Evolutionary conservation across 192 early-diverging fungal species (phyloP).

Genomic region (Podochytrium sp.): DNA sequence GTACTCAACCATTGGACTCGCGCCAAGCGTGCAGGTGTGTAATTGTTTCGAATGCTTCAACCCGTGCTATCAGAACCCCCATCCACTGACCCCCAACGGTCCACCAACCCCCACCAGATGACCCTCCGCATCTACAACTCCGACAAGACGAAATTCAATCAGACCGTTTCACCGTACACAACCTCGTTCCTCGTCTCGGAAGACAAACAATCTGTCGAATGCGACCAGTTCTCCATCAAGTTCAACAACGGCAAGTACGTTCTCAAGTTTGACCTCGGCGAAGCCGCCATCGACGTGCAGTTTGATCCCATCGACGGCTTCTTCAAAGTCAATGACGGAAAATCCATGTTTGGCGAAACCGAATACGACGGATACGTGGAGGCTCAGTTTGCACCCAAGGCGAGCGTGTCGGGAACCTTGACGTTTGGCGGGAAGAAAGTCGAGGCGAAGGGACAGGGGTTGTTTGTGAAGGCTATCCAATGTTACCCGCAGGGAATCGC

Average conservation of each 20-base stretch:
- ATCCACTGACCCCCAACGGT: neutral
- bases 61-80: neutral
- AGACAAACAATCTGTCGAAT: slow-evolving; percentile 75
- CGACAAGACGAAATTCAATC: slow-evolving; percentile 62
- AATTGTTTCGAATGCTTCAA: neutral
- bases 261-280: slow-evolving; percentile 54
- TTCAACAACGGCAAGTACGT: slow-evolving; percentile 46
- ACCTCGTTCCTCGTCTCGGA: slow-evolving; percentile 70
- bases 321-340: slow-evolving; percentile 85
- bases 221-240: slow-evolving; percentile 74
- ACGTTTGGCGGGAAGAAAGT: slow-evolving; percentile 69
- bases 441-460: slow-evolving; percentile 71
- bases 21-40: slow-evolving; percentile 24
- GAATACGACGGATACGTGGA: slow-evolving; percentile 65
- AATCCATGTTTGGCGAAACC: slow-evolving; percentile 67
- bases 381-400: slow-evolving; percentile 85
- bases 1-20: slow-evolving; percentile 74
- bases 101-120: slow-evolving; percentile 46
- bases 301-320: slow-evolving; percentile 70
- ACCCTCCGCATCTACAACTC: slow-evolving; percentile 75
- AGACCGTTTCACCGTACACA: slow-evolving; percentile 68
- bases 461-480: slow-evolving; percentile 86
- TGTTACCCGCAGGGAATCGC: slow-evolving; percentile 83
- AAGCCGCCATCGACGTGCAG: slow-evolving; percentile 69
- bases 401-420: slow-evolving; percentile 71